Evolutionary conservation across 192 early-diverging fungal species (phyloP).

Genomic region (Coemansia sp.): DNA sequence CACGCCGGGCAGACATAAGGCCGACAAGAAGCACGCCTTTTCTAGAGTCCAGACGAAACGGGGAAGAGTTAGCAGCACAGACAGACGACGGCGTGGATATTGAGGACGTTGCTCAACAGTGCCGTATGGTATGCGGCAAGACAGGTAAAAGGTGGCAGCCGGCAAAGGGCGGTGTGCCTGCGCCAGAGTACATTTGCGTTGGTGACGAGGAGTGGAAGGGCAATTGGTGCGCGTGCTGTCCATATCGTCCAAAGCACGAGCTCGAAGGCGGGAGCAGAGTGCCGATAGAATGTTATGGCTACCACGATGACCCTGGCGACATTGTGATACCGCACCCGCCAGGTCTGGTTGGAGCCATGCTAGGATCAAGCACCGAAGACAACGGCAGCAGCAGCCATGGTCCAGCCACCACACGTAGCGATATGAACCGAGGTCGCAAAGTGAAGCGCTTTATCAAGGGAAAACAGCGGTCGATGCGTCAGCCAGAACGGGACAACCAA

Average conservation of each 20-base stretch:
- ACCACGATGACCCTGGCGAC: slow-evolving; percentile 42
- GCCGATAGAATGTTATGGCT: slow-evolving; percentile 37
- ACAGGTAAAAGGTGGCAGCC: slow-evolving; percentile 14
- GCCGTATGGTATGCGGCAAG: slow-evolving; percentile 23
- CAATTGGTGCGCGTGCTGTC: slow-evolving; percentile 52
- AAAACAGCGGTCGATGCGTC: not conserved
- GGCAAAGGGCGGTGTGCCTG: slow-evolving; percentile 22
- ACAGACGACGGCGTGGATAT: slow-evolving; percentile 21
- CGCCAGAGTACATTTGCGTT: slow-evolving; percentile 16
- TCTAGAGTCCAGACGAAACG: not conserved
- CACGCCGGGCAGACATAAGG: not conserved
- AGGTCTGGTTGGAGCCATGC: slow-evolving; percentile 23
- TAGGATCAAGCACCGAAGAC: slow-evolving; percentile 6
- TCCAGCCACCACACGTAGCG: not conserved
- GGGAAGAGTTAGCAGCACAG: not conserved
- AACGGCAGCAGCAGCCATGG: not conserved
- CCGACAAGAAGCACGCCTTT: slow-evolving; percentile 28
- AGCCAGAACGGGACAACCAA: not conserved
- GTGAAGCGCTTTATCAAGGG: not conserved
- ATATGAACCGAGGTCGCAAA: not conserved
- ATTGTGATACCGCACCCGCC: slow-evolving; percentile 52
- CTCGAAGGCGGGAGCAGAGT: not conserved
- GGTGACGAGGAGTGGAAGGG: slow-evolving; percentile 30
- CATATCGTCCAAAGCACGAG: slow-evolving; percentile 25
- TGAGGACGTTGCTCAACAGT: slow-evolving; percentile 31